phyloP scores from a whole-genome alignment of 1,284 basidiomycete species.

The Boletellus sp. region DNA sequence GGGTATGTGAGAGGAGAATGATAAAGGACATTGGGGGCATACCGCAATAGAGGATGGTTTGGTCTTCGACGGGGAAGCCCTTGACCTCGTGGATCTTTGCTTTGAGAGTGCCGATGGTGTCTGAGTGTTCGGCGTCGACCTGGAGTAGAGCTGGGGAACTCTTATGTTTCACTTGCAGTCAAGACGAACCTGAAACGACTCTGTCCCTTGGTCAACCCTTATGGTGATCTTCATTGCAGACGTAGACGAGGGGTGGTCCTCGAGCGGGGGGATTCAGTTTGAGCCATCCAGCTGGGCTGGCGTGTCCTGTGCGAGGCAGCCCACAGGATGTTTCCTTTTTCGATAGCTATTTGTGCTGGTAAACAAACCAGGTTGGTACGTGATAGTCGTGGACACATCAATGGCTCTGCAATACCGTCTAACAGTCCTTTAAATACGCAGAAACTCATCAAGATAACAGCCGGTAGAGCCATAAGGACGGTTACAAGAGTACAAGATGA shows the following conservation, averaged over 20 bases:
- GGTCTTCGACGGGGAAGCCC: constrained; percentile 1
- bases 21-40: background rate
- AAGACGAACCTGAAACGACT: constrained; percentile 1
- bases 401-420: no score
- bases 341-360: background rate
- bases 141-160: background rate
- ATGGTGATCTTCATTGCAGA: constrained; percentile 1
- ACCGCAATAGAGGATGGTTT: constrained; percentile 8
- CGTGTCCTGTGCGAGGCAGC: background rate
- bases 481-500: no score
- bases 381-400: no score
- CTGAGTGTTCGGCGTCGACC: constrained; percentile 2
- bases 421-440: no score
- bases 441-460: no score
- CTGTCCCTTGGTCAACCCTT: background rate
- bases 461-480: no score
- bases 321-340: constrained; percentile 1
- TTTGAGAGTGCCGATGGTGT: constrained; percentile 4
- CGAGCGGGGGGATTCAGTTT: no score
- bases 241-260: background rate
- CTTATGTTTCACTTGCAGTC: no score
- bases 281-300: no score
- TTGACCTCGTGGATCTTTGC: constrained; percentile 2
- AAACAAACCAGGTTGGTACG: no score
- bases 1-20: background rate